Evolutionary conservation across 164 flowering plant species (phyloP), one percentile per base, ranked within the genome.

Genomic region (Cinnamomum micranthum): DNA sequence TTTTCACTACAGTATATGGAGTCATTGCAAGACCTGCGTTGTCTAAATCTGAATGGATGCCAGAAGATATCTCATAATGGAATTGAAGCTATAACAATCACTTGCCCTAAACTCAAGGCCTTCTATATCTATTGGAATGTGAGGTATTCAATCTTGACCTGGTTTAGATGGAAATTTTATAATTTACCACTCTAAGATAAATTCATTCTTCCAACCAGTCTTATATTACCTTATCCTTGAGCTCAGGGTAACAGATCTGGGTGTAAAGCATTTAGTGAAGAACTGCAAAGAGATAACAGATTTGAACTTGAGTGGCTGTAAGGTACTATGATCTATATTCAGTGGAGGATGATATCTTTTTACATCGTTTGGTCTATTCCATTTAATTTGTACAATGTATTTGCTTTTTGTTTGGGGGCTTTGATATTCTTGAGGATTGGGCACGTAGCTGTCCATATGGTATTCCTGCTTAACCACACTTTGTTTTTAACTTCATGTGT

Each of bases 61-160:
- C 98, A 93, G 71, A 95, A 93, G 87, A 90, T 95, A 28, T 87
- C 95, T 50, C 97, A 95, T 77, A 77, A 77, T 15, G 97, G 97
- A 75, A 76, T 91, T 81, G 90, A 86, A 77, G 89, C 85, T 65
- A 80, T 95, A 75, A 88, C 94, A 47, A 81, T 78, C 78, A 83
- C 74, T 75, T 89, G 90, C 79, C 92, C 90, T 2, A 84, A 82
- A 33, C 80, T 95, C 71, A 90, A 84, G 82, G 78, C 77, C 22
- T 86, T 95, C 67, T 93, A 97, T 50, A 86, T 95, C 81, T 95
- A 95, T 74, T 94, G 98, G 98, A 94, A 94, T 79, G 90, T 91
- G 68, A 92, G 97, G 97, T 94, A 85, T 22, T 65, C 24, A 35
- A 20, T 15, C 60, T 20, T 65, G 33, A 59, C 72, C 69, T 63